Percentiles rank a stretch among this genome's conserved stretches.
These are phyloP conservation scores for Populus davidiana DNA, from an alignment of 345 rosid species.

Conservation along the genomic window DNA sequence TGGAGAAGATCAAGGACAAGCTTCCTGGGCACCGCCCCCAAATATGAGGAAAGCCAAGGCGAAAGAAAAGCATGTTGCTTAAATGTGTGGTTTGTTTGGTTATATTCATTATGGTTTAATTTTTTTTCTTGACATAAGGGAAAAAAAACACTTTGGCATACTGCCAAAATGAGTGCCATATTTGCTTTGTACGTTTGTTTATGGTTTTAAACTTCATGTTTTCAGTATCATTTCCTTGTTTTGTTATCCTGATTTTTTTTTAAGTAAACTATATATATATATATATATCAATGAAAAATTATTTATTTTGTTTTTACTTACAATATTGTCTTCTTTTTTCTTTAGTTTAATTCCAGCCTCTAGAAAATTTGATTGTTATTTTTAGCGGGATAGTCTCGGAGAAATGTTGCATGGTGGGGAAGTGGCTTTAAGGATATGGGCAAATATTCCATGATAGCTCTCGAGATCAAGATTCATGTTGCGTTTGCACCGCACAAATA, in stretches of 20 bases:
- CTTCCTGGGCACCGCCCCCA: constrained; percentile 79
- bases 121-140: neutral
- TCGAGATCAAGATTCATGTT: neutral
- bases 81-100: constrained; percentile 3
- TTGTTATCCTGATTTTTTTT: neutral
- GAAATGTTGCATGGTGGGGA: neutral
- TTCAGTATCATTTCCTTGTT: neutral
- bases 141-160: neutral
- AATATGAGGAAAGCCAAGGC: constrained; percentile 43
- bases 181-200: neutral
- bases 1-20: constrained; percentile 91
- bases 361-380: neutral
- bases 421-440: neutral
- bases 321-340: too few relatives aligned
- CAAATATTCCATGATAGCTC: neutral
- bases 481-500: too few relatives aligned
- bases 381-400: neutral
- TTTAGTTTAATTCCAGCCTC: neutral
- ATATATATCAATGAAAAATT: neutral
- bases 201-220: neutral
- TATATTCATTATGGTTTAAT: neutral
- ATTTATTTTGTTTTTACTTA: neutral
- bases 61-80: constrained; percentile 24
- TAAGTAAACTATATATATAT: neutral
- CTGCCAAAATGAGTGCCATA: neutral